Evolutionary conservation across 176 grass and related monocot genomes (phyloP), one percentile per base, ranked within the genome.

Genomic region (Pontederia paniculata): DNA sequence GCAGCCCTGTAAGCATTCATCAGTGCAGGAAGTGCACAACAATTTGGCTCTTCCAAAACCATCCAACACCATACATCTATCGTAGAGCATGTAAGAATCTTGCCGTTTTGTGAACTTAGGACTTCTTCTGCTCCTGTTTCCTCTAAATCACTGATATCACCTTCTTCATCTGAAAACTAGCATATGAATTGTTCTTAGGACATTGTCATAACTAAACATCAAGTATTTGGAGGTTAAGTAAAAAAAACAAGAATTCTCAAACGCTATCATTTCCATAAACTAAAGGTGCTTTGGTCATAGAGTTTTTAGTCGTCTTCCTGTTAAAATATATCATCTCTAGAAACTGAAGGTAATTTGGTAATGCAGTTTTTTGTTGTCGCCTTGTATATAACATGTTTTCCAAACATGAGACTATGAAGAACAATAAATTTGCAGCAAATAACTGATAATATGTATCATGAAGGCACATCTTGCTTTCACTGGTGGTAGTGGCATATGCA

Each of bases 51-150:
- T 67, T 97, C 74, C 67, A 76, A 76, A 75, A 81, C 86, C 78
- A 88, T 53, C 75, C 82, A 84, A 66, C 83, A 84, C 93, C 93
- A 97, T 68, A 90, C 73, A 76, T 67, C 84, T 78, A 87, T 68
- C 57, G 93, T 97, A 31, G 76, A 80, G 54, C 74, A 73, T 72
- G 80, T 84, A 68, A 97, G 82, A 58, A 84, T 61, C 46, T 81
- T 89, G 70, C 70, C 51, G 58, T 46, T 63, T 14, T 22, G 25
- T 54, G 64, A 54, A 12, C 9, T 43, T 53, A 17, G 9, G 8
- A 23, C 61, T 51, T 54, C 48, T 52, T 9, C 2, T 43, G 42
- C n/a, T 16, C 5, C 10, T 10, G 11, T 56, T 16, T 31, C 57
- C 60, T 71, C 57, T 47, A 54, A 67, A 31, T 14, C 19, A 77